Evolutionary conservation across 805 yeast species (phyloP), one percentile per base, ranked within the genome.

Genomic region (Barnettozyma sp.): DNA sequence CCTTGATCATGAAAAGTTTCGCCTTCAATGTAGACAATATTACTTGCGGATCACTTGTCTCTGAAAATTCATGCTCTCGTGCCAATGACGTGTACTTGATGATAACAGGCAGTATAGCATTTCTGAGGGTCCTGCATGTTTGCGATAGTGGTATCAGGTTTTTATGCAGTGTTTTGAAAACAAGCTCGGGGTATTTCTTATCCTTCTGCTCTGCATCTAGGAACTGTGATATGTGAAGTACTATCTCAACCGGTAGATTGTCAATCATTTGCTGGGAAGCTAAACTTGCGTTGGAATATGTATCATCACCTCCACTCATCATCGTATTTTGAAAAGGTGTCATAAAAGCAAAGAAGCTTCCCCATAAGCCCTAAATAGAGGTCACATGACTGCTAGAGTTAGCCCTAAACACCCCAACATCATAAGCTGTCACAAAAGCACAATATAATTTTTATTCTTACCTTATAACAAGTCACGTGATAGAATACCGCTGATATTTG

Each of bases 161-260:
- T 12, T 26, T 27, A 2, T 43, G n/a, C 9, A 22, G 24, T 21
- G 32, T 30, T n/a, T 34, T 35, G 35, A 38, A 48, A 2, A 45
- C 36, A 28, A 33, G 42, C 8, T 33, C 19, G 19, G 52, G 52
- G 13, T 26, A 30, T 13, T 4, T 18, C n/a, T 25, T 22, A 4
- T 8, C 7, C 22, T 13, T 17, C 7, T 32, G 19, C 6, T 21
- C 17, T 2, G 36, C 28, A 24, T 39, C 43, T 5, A 43, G 8
- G 7, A 21, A 16, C 1, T 17, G 23, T 1, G 34, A 8, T 5
- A 47, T 33, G 6, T 33, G 22, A 11, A 35, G 34, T 1, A 35
- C 9, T 7, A 48, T 28, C 33, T 46, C 50, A 2, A 18, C 26
- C 2, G 52, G 49, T 1, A 47, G 19, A 9, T 14, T 11, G 14